Conservation (phyloP, 257 asterid genomes). For the Osmanthus fragrans region DNA sequence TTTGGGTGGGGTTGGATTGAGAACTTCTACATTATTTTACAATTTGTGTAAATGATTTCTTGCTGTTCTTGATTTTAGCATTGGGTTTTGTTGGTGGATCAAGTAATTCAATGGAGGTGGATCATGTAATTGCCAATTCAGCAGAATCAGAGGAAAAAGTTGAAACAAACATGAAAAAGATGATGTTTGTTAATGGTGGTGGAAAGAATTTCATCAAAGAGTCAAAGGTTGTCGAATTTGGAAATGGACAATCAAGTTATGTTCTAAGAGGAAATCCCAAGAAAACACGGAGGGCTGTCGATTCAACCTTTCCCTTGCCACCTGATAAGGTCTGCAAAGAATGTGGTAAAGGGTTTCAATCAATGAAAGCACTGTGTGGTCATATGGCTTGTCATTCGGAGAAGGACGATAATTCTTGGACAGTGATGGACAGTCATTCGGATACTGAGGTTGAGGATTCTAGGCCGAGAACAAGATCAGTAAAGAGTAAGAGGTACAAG, state of each 20-base stretch:
- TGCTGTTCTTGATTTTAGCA: conserved; percentile 21
- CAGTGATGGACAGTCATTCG: conserved; percentile 54
- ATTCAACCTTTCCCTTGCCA: conserved; percentile 40
- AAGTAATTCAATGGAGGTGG: conserved; percentile 42
- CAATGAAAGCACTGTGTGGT: conserved; percentile 93
- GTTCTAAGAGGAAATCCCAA: conserved; percentile 83
- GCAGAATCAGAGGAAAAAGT: conserved; percentile 30
- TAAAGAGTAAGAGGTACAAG: conserved; percentile 52
- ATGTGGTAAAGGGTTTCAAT: conserved; percentile 93
- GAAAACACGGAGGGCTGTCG: conserved; percentile 73
- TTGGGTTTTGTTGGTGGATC: conserved; percentile 24
- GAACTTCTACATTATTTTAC: conserved; percentile 32
- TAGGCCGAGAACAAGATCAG: conserved; percentile 43
- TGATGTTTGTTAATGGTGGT: conserved; percentile 27
- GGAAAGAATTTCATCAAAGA: conserved; percentile 25
- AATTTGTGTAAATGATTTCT: background rate
- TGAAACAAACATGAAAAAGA: conserved; percentile 42
- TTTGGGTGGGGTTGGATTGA: conserved; percentile 13
- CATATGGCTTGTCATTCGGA: conserved; percentile 98
- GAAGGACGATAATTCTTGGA: conserved; percentile 85
- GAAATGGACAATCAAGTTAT: conserved; percentile 50
- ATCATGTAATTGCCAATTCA: conserved; percentile 59
- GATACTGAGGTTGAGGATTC: conserved; percentile 65
- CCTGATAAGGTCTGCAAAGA: conserved; percentile 75
- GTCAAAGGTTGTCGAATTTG: conserved; percentile 39